These are phyloP conservation scores for Eremothecium sinecaudum DNA, from an alignment of 1,139 yeast species.

Conservation along the genomic window DNA sequence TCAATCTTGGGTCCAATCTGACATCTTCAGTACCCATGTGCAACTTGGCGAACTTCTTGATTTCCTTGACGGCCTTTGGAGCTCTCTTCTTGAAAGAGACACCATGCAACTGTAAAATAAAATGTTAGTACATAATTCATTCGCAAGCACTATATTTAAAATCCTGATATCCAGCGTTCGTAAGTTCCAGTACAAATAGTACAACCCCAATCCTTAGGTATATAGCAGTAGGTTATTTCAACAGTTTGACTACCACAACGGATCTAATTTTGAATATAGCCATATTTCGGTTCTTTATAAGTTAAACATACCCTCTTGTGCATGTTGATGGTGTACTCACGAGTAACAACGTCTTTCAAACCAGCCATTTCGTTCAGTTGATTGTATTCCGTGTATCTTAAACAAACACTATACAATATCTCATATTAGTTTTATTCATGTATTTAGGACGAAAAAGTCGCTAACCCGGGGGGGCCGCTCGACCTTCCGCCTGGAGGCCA, in stretches of 20 bases:
- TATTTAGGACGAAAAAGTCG: slow-evolving; percentile 1
- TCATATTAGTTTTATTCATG: no score
- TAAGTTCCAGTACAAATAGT: no score
- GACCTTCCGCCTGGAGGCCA: no score
- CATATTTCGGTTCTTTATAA: no score
- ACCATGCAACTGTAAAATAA: slow-evolving; percentile 78
- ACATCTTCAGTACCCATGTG: slow-evolving; percentile 99
- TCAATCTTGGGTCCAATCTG: slow-evolving; percentile 97
- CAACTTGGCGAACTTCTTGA: slow-evolving; percentile 95
- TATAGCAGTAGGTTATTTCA: no score
- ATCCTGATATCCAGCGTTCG: no score
- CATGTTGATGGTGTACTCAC: slow-evolving; percentile 99
- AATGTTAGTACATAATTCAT: slow-evolving; percentile 7
- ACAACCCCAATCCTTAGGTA: no score
- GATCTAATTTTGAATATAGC: no score
- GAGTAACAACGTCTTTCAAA: slow-evolving; percentile 98
- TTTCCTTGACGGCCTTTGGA: slow-evolving; percentile 98
- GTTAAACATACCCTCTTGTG: slow-evolving; percentile 87
- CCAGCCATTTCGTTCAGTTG: slow-evolving; percentile 57
- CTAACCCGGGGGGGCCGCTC: slow-evolving; percentile 1
- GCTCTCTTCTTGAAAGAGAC: slow-evolving; percentile 99
- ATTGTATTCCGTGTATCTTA: slow-evolving; percentile 6
- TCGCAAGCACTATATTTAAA: no score
- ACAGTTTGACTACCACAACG: no score
- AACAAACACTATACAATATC: not conserved